A percentile compares a stretch with the other conserved stretches of the same genome.
Evolutionary conservation across 352 stramenopile genomes (phyloP).

Genomic region (Phytopythium mirpurense): DNA sequence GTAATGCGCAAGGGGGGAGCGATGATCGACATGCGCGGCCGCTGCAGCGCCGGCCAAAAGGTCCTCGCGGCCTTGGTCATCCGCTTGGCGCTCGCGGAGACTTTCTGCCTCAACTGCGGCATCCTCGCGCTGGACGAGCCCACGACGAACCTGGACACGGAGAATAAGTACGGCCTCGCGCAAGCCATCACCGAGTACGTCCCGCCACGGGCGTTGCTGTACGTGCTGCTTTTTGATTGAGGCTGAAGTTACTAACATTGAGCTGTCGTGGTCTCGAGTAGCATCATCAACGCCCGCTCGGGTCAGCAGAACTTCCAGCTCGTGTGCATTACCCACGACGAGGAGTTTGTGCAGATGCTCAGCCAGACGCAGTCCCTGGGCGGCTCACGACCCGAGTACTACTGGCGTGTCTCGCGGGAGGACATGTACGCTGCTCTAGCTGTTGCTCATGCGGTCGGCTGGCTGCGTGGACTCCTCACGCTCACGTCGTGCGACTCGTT

Average conservation of each 20-base stretch:
- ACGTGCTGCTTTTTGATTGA: not conserved
- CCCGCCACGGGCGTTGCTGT: not conserved
- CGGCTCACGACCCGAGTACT: constrained; percentile 71
- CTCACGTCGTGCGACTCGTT: not conserved
- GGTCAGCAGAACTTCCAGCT: constrained; percentile 99
- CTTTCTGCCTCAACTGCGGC: constrained; percentile 98
- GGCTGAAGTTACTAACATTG: constrained; percentile 2
- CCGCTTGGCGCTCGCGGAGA: constrained; percentile 96
- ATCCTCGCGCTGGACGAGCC: constrained; percentile 99
- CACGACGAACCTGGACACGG: constrained; percentile 96
- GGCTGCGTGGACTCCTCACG: too few species aligned
- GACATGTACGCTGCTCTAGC: constrained; percentile 50
- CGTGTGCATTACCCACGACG: constrained; percentile 99
- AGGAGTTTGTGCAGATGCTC: constrained; percentile 91
- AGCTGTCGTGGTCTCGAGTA: constrained; percentile 16
- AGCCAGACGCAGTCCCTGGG: constrained; percentile 75
- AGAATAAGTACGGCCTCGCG: constrained; percentile 94
- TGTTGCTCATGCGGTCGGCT: too few species aligned
- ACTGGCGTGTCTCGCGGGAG: constrained; percentile 78
- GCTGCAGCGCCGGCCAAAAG: constrained; percentile 98
- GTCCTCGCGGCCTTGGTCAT: constrained; percentile 96
- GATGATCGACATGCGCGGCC: constrained; percentile 98
- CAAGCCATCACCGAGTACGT: constrained; percentile 86
- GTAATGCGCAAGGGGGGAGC: constrained; percentile 97
- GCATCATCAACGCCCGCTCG: constrained; percentile 93